Evolutionary conservation across 345 rosid genomes (phyloP).

Genomic region (Odontarrhena argentea): DNA sequence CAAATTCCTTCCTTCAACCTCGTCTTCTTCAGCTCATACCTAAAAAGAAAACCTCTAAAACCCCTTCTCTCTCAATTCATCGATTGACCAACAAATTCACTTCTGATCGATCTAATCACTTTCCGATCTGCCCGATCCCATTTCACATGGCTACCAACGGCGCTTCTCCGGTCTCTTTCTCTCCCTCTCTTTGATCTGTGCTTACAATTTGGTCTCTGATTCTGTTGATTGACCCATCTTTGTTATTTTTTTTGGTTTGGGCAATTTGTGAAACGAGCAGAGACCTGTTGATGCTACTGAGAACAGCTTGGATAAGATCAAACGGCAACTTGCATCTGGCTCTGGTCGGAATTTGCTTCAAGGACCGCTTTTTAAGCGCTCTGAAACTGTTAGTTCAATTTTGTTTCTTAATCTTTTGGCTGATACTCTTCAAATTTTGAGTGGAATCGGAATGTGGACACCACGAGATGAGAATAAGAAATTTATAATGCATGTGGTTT

Average conservation of each 20-base stretch:
- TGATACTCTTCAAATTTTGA: conserved; percentile 8
- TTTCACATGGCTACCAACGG: conserved; percentile 81
- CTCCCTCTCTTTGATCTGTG: conserved; percentile 19
- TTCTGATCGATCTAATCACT: conserved; percentile 9
- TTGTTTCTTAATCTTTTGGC: not conserved
- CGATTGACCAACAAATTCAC: not conserved
- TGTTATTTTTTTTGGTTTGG: not conserved
- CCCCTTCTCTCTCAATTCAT: conserved; percentile 12
- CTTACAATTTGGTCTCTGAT: not conserved
- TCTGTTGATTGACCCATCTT: conserved; percentile 4
- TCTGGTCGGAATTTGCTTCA: conserved; percentile 87
- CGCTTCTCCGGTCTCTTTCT: conserved; percentile 67
- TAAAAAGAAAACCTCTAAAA: conserved; percentile 17
- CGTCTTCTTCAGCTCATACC: conserved; percentile 23
- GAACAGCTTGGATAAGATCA: conserved; percentile 93
- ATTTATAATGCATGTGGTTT: conserved; percentile 10
- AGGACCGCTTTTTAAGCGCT: conserved; percentile 98
- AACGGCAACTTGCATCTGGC: conserved; percentile 91
- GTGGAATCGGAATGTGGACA: not conserved
- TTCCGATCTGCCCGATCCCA: conserved; percentile 37
- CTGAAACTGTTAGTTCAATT: conserved; percentile 72
- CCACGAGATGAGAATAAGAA: not conserved
- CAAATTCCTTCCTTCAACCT: conserved; percentile 3
- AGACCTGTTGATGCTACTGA: conserved; percentile 59
- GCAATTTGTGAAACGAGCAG: conserved; percentile 43